These are phyloP conservation scores for Metarhizium robertsii DNA, from an alignment of 2,329 filamentous ascomycete species.

Conservation along the genomic window DNA sequence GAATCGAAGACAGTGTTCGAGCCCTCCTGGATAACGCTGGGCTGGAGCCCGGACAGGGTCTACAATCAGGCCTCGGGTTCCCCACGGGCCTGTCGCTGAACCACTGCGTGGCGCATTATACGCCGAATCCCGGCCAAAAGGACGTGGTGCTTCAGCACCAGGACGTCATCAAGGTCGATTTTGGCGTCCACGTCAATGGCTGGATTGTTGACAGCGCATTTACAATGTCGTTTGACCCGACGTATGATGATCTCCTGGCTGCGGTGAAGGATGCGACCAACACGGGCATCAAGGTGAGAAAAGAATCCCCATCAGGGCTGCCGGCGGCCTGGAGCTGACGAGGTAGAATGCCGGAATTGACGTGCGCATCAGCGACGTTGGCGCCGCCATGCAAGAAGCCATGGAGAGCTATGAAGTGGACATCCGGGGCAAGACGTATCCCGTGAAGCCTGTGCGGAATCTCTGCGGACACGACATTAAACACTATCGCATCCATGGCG, in stretches of 20 bases:
- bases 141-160: constrained; percentile 50
- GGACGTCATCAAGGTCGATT: constrained; percentile 72
- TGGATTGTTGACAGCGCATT: constrained; percentile 72
- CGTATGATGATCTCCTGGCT: constrained; percentile 61
- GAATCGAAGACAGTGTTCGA: constrained; percentile 71
- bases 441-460: constrained; percentile 72
- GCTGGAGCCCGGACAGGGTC: constrained; percentile 62
- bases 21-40: constrained; percentile 65
- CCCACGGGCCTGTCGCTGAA: constrained; percentile 75
- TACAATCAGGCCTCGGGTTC: constrained; percentile 72
- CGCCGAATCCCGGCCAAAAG: constrained; percentile 73
- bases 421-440: constrained; percentile 64
- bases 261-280: constrained; percentile 69
- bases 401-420: constrained; percentile 91
- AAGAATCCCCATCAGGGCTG: neutral
- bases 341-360: constrained; percentile 62
- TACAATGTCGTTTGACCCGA: constrained; percentile 62
- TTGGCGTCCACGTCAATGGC: constrained; percentile 67
- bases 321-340: neutral
- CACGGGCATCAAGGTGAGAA: constrained; percentile 58
- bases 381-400: constrained; percentile 70
- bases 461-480: constrained; percentile 79
- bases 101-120: constrained; percentile 73
- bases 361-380: constrained; percentile 65
- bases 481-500: constrained; percentile 78